Conservation (phyloP, 1,284 basidiomycete species). For the Cutaneotrichosporon arboriforme region DNA sequence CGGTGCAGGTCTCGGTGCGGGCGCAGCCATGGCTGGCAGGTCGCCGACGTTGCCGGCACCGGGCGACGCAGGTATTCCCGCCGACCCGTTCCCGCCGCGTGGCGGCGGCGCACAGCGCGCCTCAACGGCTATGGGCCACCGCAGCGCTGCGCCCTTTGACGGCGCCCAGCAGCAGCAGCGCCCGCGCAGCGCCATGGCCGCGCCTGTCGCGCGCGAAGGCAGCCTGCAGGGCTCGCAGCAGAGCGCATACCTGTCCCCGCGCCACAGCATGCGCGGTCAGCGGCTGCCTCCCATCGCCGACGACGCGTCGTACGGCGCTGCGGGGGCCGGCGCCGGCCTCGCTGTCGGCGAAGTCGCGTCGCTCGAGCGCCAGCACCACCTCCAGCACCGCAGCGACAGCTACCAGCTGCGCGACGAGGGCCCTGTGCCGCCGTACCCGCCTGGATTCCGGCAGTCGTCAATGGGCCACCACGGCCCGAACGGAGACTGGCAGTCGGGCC, state of each 20-base stretch:
- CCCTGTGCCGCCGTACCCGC: conserved; percentile 1
- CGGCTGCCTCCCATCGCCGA: conserved; percentile 12
- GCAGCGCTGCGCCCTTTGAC: no score
- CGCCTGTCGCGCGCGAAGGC: not conserved
- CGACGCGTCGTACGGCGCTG: conserved; percentile 1
- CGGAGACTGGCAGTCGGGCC: conserved; percentile 15
- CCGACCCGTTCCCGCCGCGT: no score
- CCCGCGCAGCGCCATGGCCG: not conserved
- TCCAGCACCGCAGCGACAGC: conserved; percentile 26
- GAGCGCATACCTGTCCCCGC: not conserved
- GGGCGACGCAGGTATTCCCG: no score
- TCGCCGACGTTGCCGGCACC: not conserved
- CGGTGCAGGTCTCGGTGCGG: conserved; percentile 5
- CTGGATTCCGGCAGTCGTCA: conserved; percentile 18
- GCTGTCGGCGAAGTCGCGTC: conserved; percentile 2
- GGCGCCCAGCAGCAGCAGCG: not conserved
- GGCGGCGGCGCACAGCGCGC: not conserved
- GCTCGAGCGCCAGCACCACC: conserved; percentile 26
- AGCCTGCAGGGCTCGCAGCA: not conserved
- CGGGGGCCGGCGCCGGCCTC: conserved; percentile 7
- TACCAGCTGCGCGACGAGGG: conserved; percentile 12
- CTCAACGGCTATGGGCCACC: not conserved
- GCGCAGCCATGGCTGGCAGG: no score
- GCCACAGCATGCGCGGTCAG: not conserved
- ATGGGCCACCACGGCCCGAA: conserved; percentile 31